These are phyloP conservation scores for Kalaharituber pfeilii DNA, from an alignment of 2,329 filamentous ascomycete species.

Conservation along the genomic window DNA sequence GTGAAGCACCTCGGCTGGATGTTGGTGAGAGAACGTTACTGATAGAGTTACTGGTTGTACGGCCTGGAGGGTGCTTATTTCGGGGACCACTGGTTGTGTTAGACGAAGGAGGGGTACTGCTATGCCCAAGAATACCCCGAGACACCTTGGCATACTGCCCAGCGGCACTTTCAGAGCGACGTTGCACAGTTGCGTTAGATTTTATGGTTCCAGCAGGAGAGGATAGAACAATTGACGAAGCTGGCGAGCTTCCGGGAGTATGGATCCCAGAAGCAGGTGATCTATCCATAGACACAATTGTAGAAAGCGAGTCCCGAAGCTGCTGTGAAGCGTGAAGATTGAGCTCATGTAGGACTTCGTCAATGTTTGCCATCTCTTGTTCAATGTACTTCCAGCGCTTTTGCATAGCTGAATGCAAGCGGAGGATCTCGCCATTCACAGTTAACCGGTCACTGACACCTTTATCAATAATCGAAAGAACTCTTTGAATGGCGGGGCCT, in stretches of 20 bases:
- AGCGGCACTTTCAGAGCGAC: conserved; percentile 7
- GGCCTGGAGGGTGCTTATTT: not conserved
- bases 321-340: conserved; percentile 32
- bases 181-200: conserved; percentile 26
- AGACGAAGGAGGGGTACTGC: not conserved
- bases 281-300: conserved; percentile 61
- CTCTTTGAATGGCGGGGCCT: conserved; percentile 72
- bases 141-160: not conserved
- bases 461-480: conserved; percentile 82
- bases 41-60: conserved; percentile 15
- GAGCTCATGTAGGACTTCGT: conserved; percentile 56
- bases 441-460: conserved; percentile 92
- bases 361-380: conserved; percentile 58
- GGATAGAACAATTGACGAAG: conserved; percentile 24
- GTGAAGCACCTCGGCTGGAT: conserved; percentile 24
- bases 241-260: conserved; percentile 44
- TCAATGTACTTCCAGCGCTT: conserved; percentile 64
- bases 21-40: conserved; percentile 5
- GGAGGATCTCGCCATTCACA: conserved; percentile 85
- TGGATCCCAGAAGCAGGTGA: conserved; percentile 31
- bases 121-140: not conserved
- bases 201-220: conserved; percentile 23
- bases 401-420: conserved; percentile 70
- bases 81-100: not conserved
- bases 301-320: conserved; percentile 80